Evolutionary conservation across 129 eudicot species (phyloP), one percentile per base, ranked within the genome.

Genomic region (Apium graveolens): DNA sequence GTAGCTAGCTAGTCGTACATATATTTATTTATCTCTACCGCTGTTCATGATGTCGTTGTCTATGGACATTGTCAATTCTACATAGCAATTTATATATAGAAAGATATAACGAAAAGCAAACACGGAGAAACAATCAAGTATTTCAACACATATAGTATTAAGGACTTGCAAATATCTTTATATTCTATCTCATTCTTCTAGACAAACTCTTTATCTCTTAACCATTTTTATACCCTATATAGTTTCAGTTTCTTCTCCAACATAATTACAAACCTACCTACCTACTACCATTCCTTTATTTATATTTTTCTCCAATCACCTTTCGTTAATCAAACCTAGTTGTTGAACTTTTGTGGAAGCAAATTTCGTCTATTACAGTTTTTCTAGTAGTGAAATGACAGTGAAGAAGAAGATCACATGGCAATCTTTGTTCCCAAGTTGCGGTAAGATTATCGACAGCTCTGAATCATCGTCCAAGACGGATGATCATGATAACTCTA

Each of bases 371-470:
- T 35, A 35, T 35, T 35, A 3, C 37, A 35, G 37, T 35, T 35
- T 35, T 35, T 35, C 37, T 35, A 35, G 37, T 35, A 35, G 37
- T 35, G 37, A 35, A 70, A 91, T 89, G 95, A 80, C 87, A 20
- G 80, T 87, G 18, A 87, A 81, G 83, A 90, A 84, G 82, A 90
- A 82, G 81, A 80, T 78, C 11, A 75, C 85, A 73, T 86, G 82
- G 89, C 87, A 75, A 17, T 79, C 85, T 3, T 84, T 83, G 42
- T 78, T 90, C 29, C 86, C 84, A 38, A 77, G 48, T 17, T 92
- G 97, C 74, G 85, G 83, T 74, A 87, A 84, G 81, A 74, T 83
- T 8, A 3, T 1, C n/a, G 84, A 85, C 26, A 80, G 72, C 16
- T 21, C 12, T 21, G 69, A 42, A 20, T 80, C 86, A 11, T 70